Percentiles rank a stretch among this genome's conserved stretches.
These are phyloP conservation scores for Chytriomyces sp. DNA, from an alignment of 192 early-diverging fungal genomes.

Conservation along the genomic window DNA sequence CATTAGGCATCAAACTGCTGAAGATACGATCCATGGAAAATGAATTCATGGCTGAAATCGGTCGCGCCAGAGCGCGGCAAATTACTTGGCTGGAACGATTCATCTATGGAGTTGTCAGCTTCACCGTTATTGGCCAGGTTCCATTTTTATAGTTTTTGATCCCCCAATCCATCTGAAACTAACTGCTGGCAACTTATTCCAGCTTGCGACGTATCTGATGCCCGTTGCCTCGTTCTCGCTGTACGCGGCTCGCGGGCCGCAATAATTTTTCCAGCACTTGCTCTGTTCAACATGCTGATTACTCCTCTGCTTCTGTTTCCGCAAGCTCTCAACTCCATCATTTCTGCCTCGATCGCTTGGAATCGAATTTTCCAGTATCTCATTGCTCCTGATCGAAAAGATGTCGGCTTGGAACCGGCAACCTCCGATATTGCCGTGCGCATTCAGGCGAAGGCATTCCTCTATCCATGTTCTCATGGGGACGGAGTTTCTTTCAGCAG, in stretches of 20 bases:
- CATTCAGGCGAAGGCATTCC: conserved; percentile 56
- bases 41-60: conserved; percentile 24
- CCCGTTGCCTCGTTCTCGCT: conserved; percentile 28
- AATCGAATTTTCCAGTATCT: conserved; percentile 55
- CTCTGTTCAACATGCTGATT: conserved; percentile 39
- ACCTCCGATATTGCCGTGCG: conserved; percentile 46
- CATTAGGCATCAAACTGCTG: conserved; percentile 38
- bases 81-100: conserved; percentile 10
- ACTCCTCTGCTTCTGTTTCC: conserved; percentile 36
- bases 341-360: conserved; percentile 18
- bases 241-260: conserved; percentile 23
- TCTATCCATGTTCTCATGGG: conserved; percentile 45
- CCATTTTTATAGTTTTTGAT: too few species aligned
- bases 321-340: background rate
- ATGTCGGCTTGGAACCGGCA: background rate
- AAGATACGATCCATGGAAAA: conserved; percentile 26
- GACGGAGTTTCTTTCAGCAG: conserved; percentile 36
- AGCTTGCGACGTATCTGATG: conserved; percentile 20
- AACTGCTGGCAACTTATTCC: too few species aligned
- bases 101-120: conserved; percentile 27
- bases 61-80: conserved; percentile 6
- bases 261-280: conserved; percentile 44
- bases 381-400: conserved; percentile 57
- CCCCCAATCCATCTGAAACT: too few species aligned
- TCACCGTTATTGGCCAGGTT: conserved; percentile 34